Conservation (phyloP, 2,329 filamentous ascomycete genomes). For the Fusarium sp. region DNA sequence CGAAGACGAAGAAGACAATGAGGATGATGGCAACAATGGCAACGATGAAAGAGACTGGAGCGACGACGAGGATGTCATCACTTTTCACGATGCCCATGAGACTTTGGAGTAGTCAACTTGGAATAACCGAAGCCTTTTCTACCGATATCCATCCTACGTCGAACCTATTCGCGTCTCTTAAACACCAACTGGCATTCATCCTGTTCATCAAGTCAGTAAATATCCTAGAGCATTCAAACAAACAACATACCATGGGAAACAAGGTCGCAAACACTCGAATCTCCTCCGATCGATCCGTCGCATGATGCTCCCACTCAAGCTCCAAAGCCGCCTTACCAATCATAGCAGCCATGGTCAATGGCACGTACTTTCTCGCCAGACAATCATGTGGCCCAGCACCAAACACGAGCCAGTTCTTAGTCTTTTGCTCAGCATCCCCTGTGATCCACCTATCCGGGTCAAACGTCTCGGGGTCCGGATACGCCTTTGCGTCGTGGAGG, state of each 20-base stretch:
- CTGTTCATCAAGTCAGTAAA: background rate
- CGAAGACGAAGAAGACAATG: background rate
- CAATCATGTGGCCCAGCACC: constrained; percentile 64
- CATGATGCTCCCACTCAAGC: constrained; percentile 62
- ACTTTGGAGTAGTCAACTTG: background rate
- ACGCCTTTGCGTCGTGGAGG: constrained; percentile 61
- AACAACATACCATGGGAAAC: constrained; percentile 58
- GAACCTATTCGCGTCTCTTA: background rate
- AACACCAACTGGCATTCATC: background rate
- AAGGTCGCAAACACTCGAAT: constrained; percentile 63
- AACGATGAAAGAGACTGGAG: background rate
- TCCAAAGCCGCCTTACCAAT: constrained; percentile 64
- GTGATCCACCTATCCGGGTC: constrained; percentile 65
- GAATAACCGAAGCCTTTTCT: background rate
- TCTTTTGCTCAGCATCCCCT: constrained; percentile 61
- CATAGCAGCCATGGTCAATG: constrained; percentile 62
- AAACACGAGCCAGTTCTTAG: constrained; percentile 66
- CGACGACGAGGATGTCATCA: background rate
- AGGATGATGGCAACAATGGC: background rate
- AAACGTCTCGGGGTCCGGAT: constrained; percentile 59
- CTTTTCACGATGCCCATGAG: background rate
- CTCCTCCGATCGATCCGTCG: constrained; percentile 60
- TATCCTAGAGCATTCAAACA: no score
- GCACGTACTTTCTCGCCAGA: constrained; percentile 61
- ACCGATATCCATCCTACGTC: no score